Conservation (phyloP, 2,329 filamentous ascomycete species). For the Exophiala sp. region DNA sequence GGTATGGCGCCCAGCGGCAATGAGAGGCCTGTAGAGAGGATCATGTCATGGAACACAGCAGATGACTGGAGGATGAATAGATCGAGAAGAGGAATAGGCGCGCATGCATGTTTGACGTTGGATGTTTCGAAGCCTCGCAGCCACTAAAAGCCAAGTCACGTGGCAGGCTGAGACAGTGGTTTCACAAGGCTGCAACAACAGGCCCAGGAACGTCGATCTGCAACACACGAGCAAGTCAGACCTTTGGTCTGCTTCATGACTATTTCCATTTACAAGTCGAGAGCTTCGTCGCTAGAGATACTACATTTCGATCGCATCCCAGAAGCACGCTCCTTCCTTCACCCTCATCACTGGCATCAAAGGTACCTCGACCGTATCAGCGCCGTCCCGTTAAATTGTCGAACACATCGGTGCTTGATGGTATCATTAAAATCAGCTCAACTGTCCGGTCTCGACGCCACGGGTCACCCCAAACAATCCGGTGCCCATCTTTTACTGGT, state of each 20-base stretch:
- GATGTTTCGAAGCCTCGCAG: not conserved
- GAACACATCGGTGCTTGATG: slow-evolving; percentile 7
- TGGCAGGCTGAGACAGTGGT: not conserved
- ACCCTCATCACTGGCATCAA: slow-evolving; percentile 2
- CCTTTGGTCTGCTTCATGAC: not conserved
- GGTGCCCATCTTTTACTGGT: slow-evolving; percentile 2
- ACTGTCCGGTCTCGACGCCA: not conserved
- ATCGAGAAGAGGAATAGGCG: slow-evolving; percentile 5
- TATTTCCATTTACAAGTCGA: slow-evolving; percentile 9
- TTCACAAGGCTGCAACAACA: slow-evolving; percentile 6
- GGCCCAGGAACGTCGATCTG: too few species aligned
- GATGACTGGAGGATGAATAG: slow-evolving; percentile 8
- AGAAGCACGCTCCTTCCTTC: slow-evolving; percentile 2
- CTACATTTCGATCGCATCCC: not conserved
- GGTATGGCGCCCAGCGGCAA: not conserved
- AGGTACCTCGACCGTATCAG: slow-evolving; percentile 1
- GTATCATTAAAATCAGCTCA: slow-evolving; percentile 16
- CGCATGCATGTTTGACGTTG: slow-evolving; percentile 6
- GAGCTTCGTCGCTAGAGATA: not conserved
- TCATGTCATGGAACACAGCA: not conserved
- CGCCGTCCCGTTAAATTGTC: not conserved
- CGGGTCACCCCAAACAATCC: slow-evolving; percentile 2
- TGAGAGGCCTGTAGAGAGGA: not conserved
- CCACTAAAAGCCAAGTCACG: slow-evolving; percentile 5
- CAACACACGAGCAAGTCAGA: too few species aligned